These are phyloP conservation scores for Candida oleophila DNA, from an alignment of 805 yeast genomes.

Conservation along the genomic window DNA sequence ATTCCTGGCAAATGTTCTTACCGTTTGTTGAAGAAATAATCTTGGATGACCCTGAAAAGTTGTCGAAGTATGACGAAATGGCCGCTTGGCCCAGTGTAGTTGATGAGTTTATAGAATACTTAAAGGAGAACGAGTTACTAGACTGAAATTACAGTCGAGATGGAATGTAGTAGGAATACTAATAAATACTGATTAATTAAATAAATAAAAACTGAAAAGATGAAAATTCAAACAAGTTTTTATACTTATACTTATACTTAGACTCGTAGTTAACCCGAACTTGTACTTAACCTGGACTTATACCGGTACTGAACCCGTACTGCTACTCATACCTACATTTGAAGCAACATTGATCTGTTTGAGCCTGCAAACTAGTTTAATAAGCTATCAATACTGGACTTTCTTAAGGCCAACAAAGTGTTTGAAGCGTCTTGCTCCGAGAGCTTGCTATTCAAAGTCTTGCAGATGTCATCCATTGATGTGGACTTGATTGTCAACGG, in stretches of 20 bases:
- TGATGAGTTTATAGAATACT: conserved; percentile 76
- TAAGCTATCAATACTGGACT: conserved; percentile 41
- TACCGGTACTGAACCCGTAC: too few species aligned
- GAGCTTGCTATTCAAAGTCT: conserved; percentile 13
- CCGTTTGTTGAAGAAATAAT: conserved; percentile 58
- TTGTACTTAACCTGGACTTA: too few species aligned
- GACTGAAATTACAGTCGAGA: neutral
- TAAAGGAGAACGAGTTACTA: conserved; percentile 24
- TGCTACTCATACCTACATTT: neutral
- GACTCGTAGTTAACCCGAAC: too few species aligned
- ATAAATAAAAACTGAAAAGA: neutral
- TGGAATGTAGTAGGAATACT: neutral
- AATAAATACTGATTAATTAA: neutral
- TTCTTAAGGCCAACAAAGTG: conserved; percentile 37
- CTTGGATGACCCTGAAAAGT: conserved; percentile 42
- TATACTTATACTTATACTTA: too few species aligned
- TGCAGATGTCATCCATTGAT: conserved; percentile 12
- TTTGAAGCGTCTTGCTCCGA: conserved; percentile 37
- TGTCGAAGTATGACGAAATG: conserved; percentile 67
- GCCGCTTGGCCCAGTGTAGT: conserved; percentile 92
- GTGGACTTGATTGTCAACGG: conserved; percentile 5
- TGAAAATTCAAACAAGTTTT: neutral
- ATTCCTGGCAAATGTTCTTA: conserved; percentile 83
- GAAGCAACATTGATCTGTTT: neutral
- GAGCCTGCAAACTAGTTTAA: conserved; percentile 25